Conservation (phyloP, 371 early-diverging fungal genomes). For the Mucor ambiguus region DNA sequence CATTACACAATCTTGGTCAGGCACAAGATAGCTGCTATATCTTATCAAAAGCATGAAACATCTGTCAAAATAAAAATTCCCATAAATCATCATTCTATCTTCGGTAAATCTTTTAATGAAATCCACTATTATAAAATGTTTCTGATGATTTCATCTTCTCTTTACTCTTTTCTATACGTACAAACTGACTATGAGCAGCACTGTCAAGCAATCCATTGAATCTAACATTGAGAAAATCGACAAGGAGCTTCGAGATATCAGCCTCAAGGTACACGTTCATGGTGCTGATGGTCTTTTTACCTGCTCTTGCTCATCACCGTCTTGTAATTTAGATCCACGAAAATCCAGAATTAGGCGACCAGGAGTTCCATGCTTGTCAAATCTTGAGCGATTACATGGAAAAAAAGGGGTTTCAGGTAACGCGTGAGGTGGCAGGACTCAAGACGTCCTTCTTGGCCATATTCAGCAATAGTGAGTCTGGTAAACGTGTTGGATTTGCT, state of each 20-base stretch:
- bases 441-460: constrained; percentile 69
- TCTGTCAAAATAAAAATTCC: neutral
- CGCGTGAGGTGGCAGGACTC: constrained; percentile 55
- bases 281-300: too few species aligned
- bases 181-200: neutral
- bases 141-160: neutral
- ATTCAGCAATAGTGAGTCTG: constrained; percentile 42
- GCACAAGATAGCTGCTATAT: neutral
- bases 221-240: constrained; percentile 13
- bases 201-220: constrained; percentile 9
- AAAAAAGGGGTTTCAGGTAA: constrained; percentile 46
- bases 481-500: constrained; percentile 55
- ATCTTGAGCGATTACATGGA: constrained; percentile 61
- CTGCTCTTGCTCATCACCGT: neutral
- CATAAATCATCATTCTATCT: neutral
- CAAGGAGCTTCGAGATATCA: constrained; percentile 24
- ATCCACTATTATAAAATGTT: neutral
- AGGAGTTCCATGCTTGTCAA: constrained; percentile 55
- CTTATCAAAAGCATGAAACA: neutral
- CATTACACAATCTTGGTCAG: neutral
- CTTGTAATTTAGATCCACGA: constrained; percentile 55
- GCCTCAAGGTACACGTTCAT: constrained; percentile 16
- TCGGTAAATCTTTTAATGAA: neutral
- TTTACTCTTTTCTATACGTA: neutral
- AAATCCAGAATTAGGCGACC: constrained; percentile 63